Evolutionary conservation across 2,329 filamentous ascomycete species (phyloP).

Genomic region (Fusarium chlamydosporum): DNA sequence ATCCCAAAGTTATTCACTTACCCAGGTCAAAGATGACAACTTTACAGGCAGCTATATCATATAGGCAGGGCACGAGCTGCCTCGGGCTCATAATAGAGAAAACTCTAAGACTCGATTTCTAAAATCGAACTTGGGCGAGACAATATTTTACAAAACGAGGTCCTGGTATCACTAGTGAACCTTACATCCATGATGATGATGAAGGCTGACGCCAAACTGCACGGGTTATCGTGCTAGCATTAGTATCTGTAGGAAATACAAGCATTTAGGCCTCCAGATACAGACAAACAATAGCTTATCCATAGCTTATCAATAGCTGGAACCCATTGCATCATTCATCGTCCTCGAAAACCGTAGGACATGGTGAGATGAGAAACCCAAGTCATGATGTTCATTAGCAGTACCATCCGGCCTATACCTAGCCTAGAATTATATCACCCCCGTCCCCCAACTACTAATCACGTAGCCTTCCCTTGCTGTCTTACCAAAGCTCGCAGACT

Average conservation of each 20-base stretch:
- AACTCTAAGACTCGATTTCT: background rate
- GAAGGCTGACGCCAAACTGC: background rate
- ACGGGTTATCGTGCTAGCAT: background rate
- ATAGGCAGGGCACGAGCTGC: background rate
- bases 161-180: background rate
- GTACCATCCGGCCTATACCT: background rate
- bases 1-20: background rate
- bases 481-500: conserved; percentile 77
- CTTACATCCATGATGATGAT: background rate
- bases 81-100: conserved; percentile 1
- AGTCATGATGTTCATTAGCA: background rate
- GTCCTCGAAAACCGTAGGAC: background rate
- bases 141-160: background rate
- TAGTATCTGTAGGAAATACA: too few species aligned
- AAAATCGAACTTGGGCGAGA: background rate
- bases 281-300: background rate
- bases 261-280: too few species aligned
- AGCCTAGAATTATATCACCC: background rate
- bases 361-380: too few species aligned
- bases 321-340: background rate
- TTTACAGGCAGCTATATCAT: background rate
- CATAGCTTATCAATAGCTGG: too few species aligned
- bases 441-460: background rate
- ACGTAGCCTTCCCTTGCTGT: background rate
- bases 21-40: background rate